Evolutionary conservation across 2,329 filamentous ascomycete species (phyloP).

Genomic region (Cadophora luteo-olivacea): DNA sequence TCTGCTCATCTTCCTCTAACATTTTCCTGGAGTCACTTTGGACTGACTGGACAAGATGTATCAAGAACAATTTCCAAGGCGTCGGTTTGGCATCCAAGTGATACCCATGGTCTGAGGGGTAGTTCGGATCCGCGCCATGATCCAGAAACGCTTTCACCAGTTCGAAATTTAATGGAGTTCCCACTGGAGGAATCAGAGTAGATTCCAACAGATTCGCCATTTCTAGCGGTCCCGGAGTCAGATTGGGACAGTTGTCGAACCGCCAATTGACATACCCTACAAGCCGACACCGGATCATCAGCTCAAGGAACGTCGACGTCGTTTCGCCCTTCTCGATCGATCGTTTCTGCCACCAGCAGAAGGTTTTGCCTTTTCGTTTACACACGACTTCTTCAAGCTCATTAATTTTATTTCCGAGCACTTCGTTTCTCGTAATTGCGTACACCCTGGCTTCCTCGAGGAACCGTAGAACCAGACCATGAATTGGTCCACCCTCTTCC

Average conservation of each 20-base stretch:
- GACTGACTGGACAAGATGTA: not conserved
- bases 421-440: not conserved
- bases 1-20: not conserved
- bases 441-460: not conserved
- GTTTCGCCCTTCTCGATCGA: not conserved
- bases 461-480: not conserved
- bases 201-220: conserved; percentile 2
- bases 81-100: conserved; percentile 2
- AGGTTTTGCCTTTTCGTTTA: not conserved
- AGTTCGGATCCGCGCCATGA: not conserved
- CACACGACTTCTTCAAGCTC: not conserved
- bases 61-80: not conserved
- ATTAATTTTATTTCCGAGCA: not conserved
- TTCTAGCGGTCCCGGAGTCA: not conserved
- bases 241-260: not conserved
- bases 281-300: not conserved
- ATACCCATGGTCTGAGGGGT: not conserved
- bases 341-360: conserved; percentile 5
- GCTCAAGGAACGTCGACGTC: conserved; percentile 1
- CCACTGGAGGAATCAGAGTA: not conserved
- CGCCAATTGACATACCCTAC: not conserved
- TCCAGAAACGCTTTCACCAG: not conserved
- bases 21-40: not conserved
- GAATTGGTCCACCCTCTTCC: not conserved
- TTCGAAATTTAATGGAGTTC: not conserved